Evolutionary conservation across 768 basidiomycete species (phyloP).

Genomic region (Podaxis rugospora): DNA sequence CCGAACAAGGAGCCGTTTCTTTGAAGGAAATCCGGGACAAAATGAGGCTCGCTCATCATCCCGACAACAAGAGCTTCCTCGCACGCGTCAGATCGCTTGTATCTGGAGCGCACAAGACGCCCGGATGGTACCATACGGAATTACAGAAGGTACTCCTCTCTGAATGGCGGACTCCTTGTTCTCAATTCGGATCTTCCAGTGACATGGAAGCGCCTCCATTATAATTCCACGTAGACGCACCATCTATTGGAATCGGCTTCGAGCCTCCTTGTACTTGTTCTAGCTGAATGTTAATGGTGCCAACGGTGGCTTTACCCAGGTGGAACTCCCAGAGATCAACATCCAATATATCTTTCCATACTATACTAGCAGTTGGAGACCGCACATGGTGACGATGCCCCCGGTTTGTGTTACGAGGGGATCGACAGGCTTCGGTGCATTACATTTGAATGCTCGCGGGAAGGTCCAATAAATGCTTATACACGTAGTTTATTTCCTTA

Average conservation of each 20-base stretch:
- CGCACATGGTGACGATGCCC: too few relatives aligned
- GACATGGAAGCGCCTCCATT: constrained; percentile 34
- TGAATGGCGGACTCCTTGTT: constrained; percentile 13
- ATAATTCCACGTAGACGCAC: not conserved
- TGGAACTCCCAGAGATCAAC: too few relatives aligned
- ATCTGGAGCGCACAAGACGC: constrained; percentile 17
- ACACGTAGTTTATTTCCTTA: not conserved
- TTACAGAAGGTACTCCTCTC: constrained; percentile 15
- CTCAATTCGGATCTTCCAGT: constrained; percentile 18
- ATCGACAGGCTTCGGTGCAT: constrained; percentile 22
- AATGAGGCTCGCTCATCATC: constrained; percentile 1
- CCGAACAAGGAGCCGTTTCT: not conserved
- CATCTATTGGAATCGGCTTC: constrained; percentile 13
- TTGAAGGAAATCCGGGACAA: not conserved
- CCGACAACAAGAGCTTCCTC: not conserved
- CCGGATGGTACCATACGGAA: constrained; percentile 6
- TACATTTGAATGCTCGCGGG: constrained; percentile 22
- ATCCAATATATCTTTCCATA: too few relatives aligned
- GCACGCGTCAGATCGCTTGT: constrained; percentile 15
- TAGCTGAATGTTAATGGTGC: too few relatives aligned
- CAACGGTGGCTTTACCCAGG: too few relatives aligned
- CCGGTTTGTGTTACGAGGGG: constrained; percentile 5
- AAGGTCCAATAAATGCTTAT: constrained; percentile 9
- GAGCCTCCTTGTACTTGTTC: too few relatives aligned
- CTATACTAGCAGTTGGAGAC: too few relatives aligned